Percentiles rank a stretch among this genome's conserved stretches.
phyloP scores from a whole-genome alignment of 2,329 filamentous ascomycete genomes.

The Phialocephala subalpina region DNA sequence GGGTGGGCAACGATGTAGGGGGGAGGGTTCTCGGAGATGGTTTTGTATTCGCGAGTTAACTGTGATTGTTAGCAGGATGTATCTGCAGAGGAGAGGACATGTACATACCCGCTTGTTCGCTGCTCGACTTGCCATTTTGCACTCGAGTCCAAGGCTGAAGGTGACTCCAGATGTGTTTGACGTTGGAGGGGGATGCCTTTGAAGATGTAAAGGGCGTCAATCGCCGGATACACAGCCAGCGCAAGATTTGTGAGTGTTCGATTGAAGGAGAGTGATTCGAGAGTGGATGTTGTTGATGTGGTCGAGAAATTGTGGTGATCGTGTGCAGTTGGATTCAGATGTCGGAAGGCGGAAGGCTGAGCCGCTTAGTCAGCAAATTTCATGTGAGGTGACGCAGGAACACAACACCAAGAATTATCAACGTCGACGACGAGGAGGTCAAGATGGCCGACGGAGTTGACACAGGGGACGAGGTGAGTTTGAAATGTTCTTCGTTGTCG shows the following conservation, averaged over 20 bases:
- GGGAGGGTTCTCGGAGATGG: conserved; percentile 78
- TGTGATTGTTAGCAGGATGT: conserved; percentile 38
- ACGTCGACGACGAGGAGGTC: conserved; percentile 20
- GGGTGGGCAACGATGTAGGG: conserved; percentile 91
- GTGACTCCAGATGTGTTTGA: background rate
- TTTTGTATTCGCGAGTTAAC: conserved; percentile 70
- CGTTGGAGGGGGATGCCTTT: background rate
- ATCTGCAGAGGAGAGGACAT: background rate
- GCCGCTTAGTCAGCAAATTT: conserved; percentile 3
- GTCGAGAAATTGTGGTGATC: background rate
- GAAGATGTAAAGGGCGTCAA: background rate
- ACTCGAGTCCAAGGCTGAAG: conserved; percentile 13
- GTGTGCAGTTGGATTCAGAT: background rate
- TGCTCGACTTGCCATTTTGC: conserved; percentile 72
- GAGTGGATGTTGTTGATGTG: background rate
- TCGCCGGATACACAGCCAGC: background rate
- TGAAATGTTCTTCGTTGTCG: conserved; percentile 34
- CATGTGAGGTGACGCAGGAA: background rate
- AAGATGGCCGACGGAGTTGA: conserved; percentile 39
- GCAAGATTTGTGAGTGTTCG: background rate
- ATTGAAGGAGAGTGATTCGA: background rate
- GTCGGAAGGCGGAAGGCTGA: background rate
- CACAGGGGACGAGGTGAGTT: conserved; percentile 54
- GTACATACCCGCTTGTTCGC: conserved; percentile 73
- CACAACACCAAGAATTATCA: conserved; percentile 9